Evolutionary conservation across 306 rosid species (phyloP).

Genomic region (Elaeagnus macrophylla): DNA sequence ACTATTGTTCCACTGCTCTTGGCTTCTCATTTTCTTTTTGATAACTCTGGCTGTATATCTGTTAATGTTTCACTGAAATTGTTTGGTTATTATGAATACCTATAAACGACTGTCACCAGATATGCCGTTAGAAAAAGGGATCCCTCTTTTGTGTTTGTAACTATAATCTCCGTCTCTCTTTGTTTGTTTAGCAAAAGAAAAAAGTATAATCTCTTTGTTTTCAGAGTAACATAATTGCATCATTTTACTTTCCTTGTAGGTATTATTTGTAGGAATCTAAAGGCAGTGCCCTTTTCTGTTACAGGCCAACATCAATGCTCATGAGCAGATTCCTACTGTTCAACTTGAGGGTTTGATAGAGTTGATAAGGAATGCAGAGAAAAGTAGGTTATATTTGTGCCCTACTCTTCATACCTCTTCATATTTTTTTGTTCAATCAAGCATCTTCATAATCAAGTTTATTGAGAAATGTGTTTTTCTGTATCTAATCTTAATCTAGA

Average conservation of each 20-base stretch:
- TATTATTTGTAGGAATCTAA: not conserved
- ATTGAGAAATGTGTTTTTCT: conserved; percentile 11
- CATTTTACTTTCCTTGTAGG: not conserved
- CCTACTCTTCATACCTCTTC: conserved; percentile 10
- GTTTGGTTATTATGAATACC: not conserved
- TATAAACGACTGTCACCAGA: not conserved
- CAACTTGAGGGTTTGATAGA: conserved; percentile 60
- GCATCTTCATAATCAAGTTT: conserved; percentile 7
- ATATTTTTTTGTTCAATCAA: conserved; percentile 7
- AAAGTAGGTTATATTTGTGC: conserved; percentile 44
- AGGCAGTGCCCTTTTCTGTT: conserved; percentile 12
- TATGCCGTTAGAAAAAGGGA: not conserved
- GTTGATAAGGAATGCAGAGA: conserved; percentile 77
- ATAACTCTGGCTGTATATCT: no score
- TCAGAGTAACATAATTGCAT: not conserved
- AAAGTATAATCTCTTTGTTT: not conserved
- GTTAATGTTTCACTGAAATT: not conserved
- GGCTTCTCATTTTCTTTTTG: no score
- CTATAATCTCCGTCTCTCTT: not conserved
- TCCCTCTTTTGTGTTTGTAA: not conserved
- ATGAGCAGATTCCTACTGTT: conserved; percentile 34
- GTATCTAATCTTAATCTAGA: conserved; percentile 35
- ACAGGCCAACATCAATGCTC: conserved; percentile 40
- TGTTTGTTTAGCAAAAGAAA: no score
- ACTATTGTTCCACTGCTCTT: not conserved